phyloP scores from a whole-genome alignment of 768 basidiomycete genomes.

The Multifurca ochricompacta region DNA sequence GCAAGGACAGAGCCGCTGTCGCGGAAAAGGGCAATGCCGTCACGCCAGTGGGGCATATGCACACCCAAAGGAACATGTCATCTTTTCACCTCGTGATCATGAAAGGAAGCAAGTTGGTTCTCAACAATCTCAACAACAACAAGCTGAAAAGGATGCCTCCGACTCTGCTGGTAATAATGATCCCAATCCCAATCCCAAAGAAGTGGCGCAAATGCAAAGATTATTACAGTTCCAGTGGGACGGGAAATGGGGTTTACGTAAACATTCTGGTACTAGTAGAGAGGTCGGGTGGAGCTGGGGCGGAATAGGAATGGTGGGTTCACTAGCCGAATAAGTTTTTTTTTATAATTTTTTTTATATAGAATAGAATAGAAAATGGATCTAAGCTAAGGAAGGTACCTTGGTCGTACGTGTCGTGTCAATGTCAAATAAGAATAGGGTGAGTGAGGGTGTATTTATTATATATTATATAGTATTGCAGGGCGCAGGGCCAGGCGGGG shows the following conservation, averaged over 20 bases:
- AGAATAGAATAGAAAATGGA: too few species aligned
- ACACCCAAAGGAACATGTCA: constrained; percentile 17
- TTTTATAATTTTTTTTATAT: too few species aligned
- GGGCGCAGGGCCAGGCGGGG: too few species aligned
- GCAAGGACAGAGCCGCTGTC: constrained; percentile 3
- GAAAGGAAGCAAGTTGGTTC: constrained; percentile 2
- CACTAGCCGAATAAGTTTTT: too few species aligned
- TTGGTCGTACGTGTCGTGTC: too few species aligned
- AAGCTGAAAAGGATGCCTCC: not conserved
- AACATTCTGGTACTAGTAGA: not conserved
- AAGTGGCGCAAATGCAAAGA: not conserved
- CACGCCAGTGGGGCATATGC: constrained; percentile 9
- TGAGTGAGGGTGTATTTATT: too few species aligned
- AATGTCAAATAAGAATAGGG: too few species aligned
- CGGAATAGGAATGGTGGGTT: not conserved
- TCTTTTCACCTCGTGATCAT: constrained; percentile 14
- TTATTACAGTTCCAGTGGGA: constrained; percentile 7
- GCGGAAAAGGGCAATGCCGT: constrained; percentile 13
- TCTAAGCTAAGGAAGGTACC: too few species aligned
- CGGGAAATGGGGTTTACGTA: constrained; percentile 18
- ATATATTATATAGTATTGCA: too few species aligned
- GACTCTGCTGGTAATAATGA: too few species aligned
- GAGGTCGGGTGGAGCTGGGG: constrained; percentile 15
- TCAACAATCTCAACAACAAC: not conserved
- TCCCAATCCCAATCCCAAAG: too few species aligned